Conservation (phyloP, 345 rosid species). For the Aquilaria sinensis region DNA sequence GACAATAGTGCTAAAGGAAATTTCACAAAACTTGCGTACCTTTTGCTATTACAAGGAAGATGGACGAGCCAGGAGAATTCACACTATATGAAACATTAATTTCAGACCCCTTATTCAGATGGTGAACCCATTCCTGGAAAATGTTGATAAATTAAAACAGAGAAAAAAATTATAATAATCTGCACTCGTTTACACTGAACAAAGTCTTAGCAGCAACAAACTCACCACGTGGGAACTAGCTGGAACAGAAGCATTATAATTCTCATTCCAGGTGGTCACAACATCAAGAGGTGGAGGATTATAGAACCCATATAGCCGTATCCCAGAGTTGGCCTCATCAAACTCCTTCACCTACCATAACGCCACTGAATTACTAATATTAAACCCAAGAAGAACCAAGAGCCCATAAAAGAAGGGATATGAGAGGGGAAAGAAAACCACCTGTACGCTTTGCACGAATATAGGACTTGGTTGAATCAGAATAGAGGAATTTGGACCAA, state of each 20-base stretch:
- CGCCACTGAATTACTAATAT: background rate
- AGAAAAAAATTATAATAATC: background rate
- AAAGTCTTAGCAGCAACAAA: conserved; percentile 1
- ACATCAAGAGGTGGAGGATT: conserved; percentile 57
- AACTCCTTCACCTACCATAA: conserved; percentile 55
- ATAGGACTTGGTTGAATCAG: conserved; percentile 56
- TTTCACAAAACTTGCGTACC: conserved; percentile 30
- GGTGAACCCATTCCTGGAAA: conserved; percentile 61
- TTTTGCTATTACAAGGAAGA: conserved; percentile 69
- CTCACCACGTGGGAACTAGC: conserved; percentile 66
- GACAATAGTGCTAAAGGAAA: too few species aligned
- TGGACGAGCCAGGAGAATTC: conserved; percentile 43
- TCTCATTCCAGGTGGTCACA: conserved; percentile 42
- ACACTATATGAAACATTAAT: conserved; percentile 56
- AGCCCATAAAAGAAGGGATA: background rate
- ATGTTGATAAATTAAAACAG: background rate
- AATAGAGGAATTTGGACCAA: conserved; percentile 64
- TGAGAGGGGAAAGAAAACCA: conserved; percentile 12
- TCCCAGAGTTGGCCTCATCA: conserved; percentile 38
- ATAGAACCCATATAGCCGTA: conserved; percentile 48
- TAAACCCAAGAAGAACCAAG: background rate
- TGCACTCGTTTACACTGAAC: background rate
- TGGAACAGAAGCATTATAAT: conserved; percentile 38
- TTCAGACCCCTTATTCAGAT: conserved; percentile 64
- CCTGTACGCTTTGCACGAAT: conserved; percentile 68